These are phyloP conservation scores for Pseudozyma hubeiensis DNA, from an alignment of 1,284 basidiomycete species.

Conservation along the genomic window DNA sequence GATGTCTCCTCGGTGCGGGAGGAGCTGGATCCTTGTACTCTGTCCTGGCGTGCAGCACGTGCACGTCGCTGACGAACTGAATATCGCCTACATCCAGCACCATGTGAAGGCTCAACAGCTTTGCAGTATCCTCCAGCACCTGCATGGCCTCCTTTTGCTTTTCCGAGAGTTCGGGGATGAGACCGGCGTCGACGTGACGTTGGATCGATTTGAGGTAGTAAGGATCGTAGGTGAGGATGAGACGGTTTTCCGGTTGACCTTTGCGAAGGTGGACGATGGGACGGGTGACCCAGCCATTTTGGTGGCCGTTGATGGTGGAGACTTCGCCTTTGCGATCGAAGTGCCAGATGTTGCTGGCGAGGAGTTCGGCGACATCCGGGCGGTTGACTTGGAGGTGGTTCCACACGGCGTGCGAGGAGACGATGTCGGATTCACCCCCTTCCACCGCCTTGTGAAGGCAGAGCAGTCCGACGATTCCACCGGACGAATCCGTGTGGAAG, in stretches of 20 bases:
- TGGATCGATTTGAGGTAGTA: constrained; percentile 63
- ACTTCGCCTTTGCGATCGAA: constrained; percentile 65
- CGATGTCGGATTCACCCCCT: constrained; percentile 71
- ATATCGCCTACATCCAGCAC: constrained; percentile 70
- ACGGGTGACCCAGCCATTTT: constrained; percentile 45
- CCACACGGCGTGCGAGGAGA: constrained; percentile 70
- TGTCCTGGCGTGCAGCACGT: constrained; percentile 70
- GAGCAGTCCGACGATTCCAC: constrained; percentile 70
- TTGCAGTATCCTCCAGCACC: constrained; percentile 70
- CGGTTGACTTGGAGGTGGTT: constrained; percentile 70
- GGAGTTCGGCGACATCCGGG: constrained; percentile 70
- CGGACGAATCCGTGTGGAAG: constrained; percentile 68
- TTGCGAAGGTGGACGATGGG: constrained; percentile 51
- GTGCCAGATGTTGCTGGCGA: constrained; percentile 63
- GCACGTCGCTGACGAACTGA: constrained; percentile 57
- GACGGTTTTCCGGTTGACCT: constrained; percentile 45
- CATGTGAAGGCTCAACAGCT: constrained; percentile 70
- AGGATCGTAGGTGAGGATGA: constrained; percentile 60
- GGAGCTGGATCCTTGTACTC: constrained; percentile 70
- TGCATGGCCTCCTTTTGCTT: constrained; percentile 70
- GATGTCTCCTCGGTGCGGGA: constrained; percentile 69
- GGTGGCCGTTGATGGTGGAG: constrained; percentile 15
- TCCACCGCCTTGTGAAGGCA: constrained; percentile 70
- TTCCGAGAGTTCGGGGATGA: constrained; percentile 67
- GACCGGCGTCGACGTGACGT: constrained; percentile 68